A percentile compares a stretch with the other conserved stretches of the same genome.
These are phyloP conservation scores for Physcomitrium patens DNA, from an alignment of 225 moss, liverwort and hornwort species.

Conservation along the genomic window DNA sequence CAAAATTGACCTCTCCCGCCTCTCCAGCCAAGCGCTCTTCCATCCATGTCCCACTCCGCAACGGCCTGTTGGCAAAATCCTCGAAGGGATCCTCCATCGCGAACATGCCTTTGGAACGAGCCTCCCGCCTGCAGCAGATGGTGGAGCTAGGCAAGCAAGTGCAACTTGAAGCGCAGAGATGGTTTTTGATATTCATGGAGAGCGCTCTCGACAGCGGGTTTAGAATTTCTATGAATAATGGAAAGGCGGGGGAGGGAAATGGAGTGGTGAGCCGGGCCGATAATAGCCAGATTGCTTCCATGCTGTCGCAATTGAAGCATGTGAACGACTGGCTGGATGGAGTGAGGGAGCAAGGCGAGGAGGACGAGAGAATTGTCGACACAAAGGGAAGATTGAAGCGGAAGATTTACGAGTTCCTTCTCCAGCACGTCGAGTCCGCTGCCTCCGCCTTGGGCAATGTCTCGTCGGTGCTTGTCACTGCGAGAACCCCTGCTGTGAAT, in stretches of 20 bases:
- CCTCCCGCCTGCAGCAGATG: slow-evolving; percentile 43
- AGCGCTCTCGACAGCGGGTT: slow-evolving; percentile 56
- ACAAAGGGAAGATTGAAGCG: slow-evolving; percentile 57
- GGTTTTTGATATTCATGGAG: slow-evolving; percentile 69
- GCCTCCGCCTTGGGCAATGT: slow-evolving; percentile 69
- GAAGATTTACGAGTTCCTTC: slow-evolving; percentile 65
- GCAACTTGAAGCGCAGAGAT: slow-evolving; percentile 53
- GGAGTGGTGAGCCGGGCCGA: slow-evolving; percentile 43
- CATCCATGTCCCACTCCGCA: slow-evolving; percentile 38
- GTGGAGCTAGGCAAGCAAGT: slow-evolving; percentile 50
- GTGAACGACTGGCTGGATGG: slow-evolving; percentile 73
- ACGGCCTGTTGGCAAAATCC: slow-evolving; percentile 24
- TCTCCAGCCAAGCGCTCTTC: slow-evolving; percentile 43
- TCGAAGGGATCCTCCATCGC: slow-evolving; percentile 19
- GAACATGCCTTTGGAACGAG: not conserved
- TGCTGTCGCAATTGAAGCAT: slow-evolving; percentile 67
- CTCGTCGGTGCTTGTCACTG: slow-evolving; percentile 52
- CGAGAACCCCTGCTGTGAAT: slow-evolving; percentile 32
- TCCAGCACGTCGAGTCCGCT: slow-evolving; percentile 72
- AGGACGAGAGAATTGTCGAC: slow-evolving; percentile 37
- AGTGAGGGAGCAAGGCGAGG: slow-evolving; percentile 43
- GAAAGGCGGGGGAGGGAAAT: not conserved
- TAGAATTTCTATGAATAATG: slow-evolving; percentile 10
- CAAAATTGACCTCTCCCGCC: slow-evolving; percentile 20
- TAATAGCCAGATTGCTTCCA: slow-evolving; percentile 65